phyloP scores from a whole-genome alignment of 345 rosid genomes.

The Euphorbia tirucalli region DNA sequence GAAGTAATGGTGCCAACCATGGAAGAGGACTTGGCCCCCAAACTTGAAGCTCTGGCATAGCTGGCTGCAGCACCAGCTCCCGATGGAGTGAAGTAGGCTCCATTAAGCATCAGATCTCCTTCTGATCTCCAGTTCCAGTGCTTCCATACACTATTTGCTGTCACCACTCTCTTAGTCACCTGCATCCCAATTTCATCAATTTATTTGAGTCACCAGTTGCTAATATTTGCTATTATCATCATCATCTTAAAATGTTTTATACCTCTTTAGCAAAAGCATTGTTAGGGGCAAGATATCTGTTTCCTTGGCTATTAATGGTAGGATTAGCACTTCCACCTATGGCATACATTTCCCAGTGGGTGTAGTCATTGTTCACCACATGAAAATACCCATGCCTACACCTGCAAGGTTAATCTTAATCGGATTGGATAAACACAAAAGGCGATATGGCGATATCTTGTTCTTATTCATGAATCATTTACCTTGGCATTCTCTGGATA shows the following conservation, averaged over 20 bases:
- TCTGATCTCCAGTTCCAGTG: conserved; percentile 32
- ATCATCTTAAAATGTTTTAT: not conserved
- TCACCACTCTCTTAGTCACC: conserved; percentile 27
- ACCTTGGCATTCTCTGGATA: conserved; percentile 33
- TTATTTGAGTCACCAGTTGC: not conserved
- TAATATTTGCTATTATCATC: not conserved
- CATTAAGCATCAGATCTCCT: conserved; percentile 25
- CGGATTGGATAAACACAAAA: not conserved
- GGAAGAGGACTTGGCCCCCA: conserved; percentile 30
- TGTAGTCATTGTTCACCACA: conserved; percentile 30
- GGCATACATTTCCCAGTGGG: conserved; percentile 33
- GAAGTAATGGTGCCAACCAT: conserved; percentile 27
- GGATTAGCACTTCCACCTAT: conserved; percentile 29
- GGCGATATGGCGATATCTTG: not conserved
- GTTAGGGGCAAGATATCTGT: conserved; percentile 26
- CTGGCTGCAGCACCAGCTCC: conserved; percentile 30
- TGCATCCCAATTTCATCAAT: not conserved
- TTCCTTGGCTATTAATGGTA: conserved; percentile 30
- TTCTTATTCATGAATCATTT: not conserved
- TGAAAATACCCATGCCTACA: conserved; percentile 31
- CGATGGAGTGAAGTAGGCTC: conserved; percentile 28
- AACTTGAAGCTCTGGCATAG: conserved; percentile 32
- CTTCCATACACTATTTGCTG: conserved; percentile 6
- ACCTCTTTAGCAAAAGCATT: conserved; percentile 28
- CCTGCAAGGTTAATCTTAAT: conserved; percentile 10